These are phyloP conservation scores for Paramecium pentaurelia DNA, from an alignment of 73 alveolate genomes.

Conservation along the genomic window DNA sequence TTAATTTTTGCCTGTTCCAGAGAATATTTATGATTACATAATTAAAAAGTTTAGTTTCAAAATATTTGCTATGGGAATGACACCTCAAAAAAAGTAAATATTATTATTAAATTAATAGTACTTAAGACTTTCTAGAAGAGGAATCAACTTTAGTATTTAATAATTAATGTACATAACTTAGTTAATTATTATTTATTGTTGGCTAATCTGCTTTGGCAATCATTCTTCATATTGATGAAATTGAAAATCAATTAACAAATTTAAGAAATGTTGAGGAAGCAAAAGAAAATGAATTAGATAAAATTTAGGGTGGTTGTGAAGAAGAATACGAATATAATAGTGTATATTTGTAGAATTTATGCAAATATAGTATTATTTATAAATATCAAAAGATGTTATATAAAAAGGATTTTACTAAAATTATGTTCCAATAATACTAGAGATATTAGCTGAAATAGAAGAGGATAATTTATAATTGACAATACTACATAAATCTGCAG, in stretches of 20 bases:
- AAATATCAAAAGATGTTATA: background rate
- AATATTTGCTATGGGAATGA: background rate
- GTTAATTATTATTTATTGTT: background rate
- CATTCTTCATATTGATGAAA: background rate
- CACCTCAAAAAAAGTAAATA: background rate
- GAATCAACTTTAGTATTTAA: background rate
- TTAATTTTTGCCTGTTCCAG: background rate
- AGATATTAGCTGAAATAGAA: background rate
- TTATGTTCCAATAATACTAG: background rate
- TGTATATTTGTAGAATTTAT: background rate
- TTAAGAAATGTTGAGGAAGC: conserved; percentile 10
- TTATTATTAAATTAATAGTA: background rate
- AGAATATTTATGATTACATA: background rate
- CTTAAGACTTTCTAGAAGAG: background rate
- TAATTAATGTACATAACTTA: background rate
- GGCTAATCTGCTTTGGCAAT: background rate
- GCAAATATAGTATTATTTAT: background rate
- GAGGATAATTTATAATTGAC: background rate
- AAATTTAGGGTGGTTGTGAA: conserved; percentile 44
- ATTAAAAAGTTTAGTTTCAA: background rate
- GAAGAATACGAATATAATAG: conserved; percentile 36
- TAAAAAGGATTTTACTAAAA: background rate
- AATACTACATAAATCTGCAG: background rate
- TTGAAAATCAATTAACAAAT: background rate
- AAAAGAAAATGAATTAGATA: conserved; percentile 46